Conservation (phyloP, 345 rosid species). For the Xanthoceras sorbifolium region DNA sequence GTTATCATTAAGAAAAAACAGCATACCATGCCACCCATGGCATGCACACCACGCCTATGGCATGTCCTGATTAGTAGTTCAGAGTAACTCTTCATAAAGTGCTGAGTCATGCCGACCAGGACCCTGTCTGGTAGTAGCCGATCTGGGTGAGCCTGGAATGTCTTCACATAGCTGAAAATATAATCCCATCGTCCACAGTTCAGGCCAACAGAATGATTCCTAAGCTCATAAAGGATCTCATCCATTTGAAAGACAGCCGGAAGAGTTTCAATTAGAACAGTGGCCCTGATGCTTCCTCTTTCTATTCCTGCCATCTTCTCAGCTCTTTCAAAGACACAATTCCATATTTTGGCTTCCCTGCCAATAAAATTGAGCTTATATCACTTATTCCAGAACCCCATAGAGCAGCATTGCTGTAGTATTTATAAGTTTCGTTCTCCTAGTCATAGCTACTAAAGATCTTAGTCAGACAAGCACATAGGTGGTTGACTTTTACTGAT, state of each 20-base stretch:
- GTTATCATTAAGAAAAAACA: neutral
- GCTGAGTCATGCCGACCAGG: constrained; percentile 85
- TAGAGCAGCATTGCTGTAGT: neutral
- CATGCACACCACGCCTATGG: constrained; percentile 84
- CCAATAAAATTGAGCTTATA: constrained; percentile 15
- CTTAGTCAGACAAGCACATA: neutral
- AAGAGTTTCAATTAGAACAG: constrained; percentile 84
- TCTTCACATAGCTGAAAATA: constrained; percentile 93
- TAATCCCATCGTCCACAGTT: constrained; percentile 98
- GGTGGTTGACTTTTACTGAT: neutral
- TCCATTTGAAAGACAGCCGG: constrained; percentile 96
- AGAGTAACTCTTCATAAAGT: constrained; percentile 93
- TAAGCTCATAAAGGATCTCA: constrained; percentile 82
- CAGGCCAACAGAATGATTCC: constrained; percentile 82
- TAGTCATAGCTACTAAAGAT: neutral
- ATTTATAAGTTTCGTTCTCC: neutral
- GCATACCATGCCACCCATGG: constrained; percentile 97
- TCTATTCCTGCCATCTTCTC: constrained; percentile 85
- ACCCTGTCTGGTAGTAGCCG: constrained; percentile 81
- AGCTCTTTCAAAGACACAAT: constrained; percentile 79
- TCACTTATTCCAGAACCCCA: neutral
- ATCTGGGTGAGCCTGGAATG: constrained; percentile 84
- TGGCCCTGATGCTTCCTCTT: constrained; percentile 84
- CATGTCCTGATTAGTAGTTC: constrained; percentile 89
- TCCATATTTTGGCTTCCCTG: constrained; percentile 98